These are phyloP conservation scores for Plasmodium sp. DNA, from an alignment of 169 alveolate genomes.

Conservation along the genomic window DNA sequence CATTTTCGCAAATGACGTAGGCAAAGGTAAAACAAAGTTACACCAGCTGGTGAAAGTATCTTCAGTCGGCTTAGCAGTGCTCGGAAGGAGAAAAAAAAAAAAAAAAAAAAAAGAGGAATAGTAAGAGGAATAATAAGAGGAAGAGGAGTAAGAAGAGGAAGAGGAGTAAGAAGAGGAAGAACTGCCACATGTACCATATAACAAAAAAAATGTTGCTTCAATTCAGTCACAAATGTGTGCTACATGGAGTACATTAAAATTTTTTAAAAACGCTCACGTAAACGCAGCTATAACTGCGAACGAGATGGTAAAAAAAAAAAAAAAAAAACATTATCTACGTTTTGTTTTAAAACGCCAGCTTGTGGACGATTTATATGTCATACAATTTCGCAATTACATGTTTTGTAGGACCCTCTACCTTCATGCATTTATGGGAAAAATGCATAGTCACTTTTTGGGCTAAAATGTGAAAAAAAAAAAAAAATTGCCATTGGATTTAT, in stretches of 20 bases:
- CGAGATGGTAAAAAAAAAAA: neutral
- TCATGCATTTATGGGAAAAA: neutral
- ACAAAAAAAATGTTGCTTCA: neutral
- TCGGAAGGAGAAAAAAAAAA: neutral
- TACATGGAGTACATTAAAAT: neutral
- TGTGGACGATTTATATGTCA: neutral
- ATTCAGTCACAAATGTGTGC: neutral
- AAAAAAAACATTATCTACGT: neutral
- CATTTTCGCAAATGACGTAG: neutral
- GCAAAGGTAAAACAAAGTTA: neutral
- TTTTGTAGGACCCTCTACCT: neutral
- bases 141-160: neutral
- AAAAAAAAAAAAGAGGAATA: neutral
- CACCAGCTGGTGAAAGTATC: neutral
- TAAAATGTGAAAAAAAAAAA: neutral
- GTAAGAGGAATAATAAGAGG: neutral
- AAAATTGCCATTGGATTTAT: neutral
- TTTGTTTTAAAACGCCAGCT: neutral
- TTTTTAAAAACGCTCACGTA: neutral
- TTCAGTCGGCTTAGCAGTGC: neutral
- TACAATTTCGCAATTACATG: neutral
- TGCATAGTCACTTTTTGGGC: neutral
- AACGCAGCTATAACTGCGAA: neutral
- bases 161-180: neutral
- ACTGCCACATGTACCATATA: neutral